phyloP scores from a whole-genome alignment of 768 basidiomycete genomes.

The Inosperma sp. region DNA sequence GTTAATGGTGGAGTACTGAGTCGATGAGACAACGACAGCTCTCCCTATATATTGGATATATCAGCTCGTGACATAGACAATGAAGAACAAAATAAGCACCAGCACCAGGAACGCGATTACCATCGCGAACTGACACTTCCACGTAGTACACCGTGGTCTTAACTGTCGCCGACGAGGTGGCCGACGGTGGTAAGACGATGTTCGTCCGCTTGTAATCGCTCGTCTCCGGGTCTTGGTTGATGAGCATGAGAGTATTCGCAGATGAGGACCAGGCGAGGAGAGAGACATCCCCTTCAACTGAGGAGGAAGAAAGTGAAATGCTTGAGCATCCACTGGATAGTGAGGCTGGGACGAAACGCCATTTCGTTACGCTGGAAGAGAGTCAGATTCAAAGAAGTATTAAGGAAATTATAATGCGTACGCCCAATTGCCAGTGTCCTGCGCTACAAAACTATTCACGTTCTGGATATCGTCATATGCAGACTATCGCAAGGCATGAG shows the following conservation, averaged over 20 bases:
- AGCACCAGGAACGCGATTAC: neutral
- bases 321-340: conserved; percentile 2
- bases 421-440: neutral
- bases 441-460: conserved; percentile 2
- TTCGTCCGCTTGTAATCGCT: neutral
- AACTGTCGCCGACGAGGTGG: neutral
- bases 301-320: conserved; percentile 3
- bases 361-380: conserved; percentile 3
- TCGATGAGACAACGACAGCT: neutral
- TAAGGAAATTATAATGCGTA: neutral
- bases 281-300: conserved; percentile 3
- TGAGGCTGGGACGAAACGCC: neutral
- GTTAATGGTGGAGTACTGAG: neutral
- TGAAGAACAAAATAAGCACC: neutral
- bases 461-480: conserved; percentile 1
- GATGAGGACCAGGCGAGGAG: conserved; percentile 4
- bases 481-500: neutral
- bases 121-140: neutral
- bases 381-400: neutral
- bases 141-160: neutral
- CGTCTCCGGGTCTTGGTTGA: conserved; percentile 6
- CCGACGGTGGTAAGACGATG: neutral
- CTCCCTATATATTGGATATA: neutral
- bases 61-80: neutral
- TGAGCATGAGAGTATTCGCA: neutral